Evolutionary conservation across 352 stramenopile genomes (phyloP), one percentile per base, ranked within the genome.

Genomic region (Plasmopara viticola): DNA sequence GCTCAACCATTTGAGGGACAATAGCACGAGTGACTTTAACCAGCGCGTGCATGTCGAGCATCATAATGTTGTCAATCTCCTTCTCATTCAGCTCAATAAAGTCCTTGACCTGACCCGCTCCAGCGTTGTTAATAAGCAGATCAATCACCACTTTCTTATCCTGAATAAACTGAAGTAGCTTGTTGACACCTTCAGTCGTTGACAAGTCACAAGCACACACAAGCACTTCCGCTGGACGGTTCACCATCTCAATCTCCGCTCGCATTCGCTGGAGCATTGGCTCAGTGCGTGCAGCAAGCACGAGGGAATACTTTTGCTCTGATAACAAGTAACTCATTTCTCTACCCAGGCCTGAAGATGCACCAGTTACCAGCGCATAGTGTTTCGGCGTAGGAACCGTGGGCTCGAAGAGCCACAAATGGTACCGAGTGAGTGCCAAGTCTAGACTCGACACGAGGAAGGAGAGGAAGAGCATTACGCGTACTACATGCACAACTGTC

Each of bases 81-180:
- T 64, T 58, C 12, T 55, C 40, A 9, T 63, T 64, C 5, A 82
- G 41, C 43, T 73, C 48, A 1, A 63, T 57, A 47, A 93, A 89
- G 40, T 64, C 53, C 20, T 74, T 68, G 10, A 56, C 62, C 7
- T 76, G 29, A 28, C 70, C 68, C 0, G 66, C 60, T 5, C 79
- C 75, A 2, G 76, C 85, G 48, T 91, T 93, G 64, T 95, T 95
- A 37, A 96, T 61, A 6, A 96, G 70, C 35, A 96, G 84, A 43
- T 95, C 85, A 44, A 95, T 62, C 15, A 86, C 52, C 14, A 88
- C 46, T 20, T 86, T 60, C 44, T 86, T 77, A 34, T 79, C 56
- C 25, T 65, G 52, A 8, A 91, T 54, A 37, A 80, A 80, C n/a
- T 66, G 51, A 6, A 86, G 43, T 12, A 93, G 63, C 47, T 64